Evolutionary conservation across 805 yeast genomes (phyloP), one percentile per base, ranked within the genome.

Genomic region (Millerozyma miso): DNA sequence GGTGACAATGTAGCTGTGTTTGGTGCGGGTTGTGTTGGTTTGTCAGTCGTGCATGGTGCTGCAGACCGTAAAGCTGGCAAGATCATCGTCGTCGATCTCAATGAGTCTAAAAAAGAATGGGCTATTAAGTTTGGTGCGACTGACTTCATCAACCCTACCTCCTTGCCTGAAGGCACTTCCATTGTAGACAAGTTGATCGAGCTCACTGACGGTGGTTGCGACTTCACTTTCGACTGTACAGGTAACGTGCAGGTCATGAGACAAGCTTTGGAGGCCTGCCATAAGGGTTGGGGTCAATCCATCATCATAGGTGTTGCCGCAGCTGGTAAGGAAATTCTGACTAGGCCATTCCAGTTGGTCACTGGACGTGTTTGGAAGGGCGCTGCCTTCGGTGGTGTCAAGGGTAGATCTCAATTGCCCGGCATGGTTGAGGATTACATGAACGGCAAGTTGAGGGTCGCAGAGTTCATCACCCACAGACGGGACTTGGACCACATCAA

Each of bases 281-380:
- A 93, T 74, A 91, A 90, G 71, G 99, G 99, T 52, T 93, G 99
- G 97, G 99, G 99, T 69, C 81, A 83, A 61, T 88, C 97, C 17
- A 78, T 91, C 55, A 75, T 93, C 58, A 93, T 93, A 62, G 99
- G 99, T 66, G 99, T 93, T 54, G 99, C 99, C 38, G 96, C 97
- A 53, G 96, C 97, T 33, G 99, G 99, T 52, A 77, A 89, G 70
- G 98, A 93, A 72, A 90, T 95, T 51, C 70, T 96, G 45, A 93
- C 98, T 38, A 82, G 98, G 71, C 99, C 99, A 48, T 93, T 93
- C 87, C 98, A 91, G 75, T 80, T 93, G 67, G 98, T 93, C 51
- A 93, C 98, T 34, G 99, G 99, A 56, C 84, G 99, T 72, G 96
- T 87, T 41, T 91, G 99, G 98, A 86, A 80, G 67, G 99, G 99